These are phyloP conservation scores for Suillus brevipes DNA, from an alignment of 768 basidiomycete species.

Conservation along the genomic window DNA sequence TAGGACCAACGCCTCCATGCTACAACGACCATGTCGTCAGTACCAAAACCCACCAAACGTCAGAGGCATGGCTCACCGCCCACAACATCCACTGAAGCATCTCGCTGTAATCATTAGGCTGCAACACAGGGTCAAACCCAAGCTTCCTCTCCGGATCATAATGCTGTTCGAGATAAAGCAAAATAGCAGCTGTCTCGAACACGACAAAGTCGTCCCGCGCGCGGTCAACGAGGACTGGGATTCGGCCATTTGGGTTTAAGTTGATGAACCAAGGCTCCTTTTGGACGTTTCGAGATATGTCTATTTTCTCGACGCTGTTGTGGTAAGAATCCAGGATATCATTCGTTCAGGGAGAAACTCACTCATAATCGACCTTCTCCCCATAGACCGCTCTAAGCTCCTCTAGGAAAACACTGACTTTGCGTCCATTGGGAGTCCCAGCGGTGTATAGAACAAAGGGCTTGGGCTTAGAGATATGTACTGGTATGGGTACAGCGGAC, in stretches of 20 bases:
- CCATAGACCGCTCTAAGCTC: conserved; percentile 52
- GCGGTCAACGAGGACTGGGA: conserved; percentile 37
- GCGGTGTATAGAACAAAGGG: conserved; percentile 50
- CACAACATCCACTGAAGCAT: conserved; percentile 52
- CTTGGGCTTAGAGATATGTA: conserved; percentile 24
- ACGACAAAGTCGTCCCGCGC: conserved; percentile 32
- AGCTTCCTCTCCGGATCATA: conserved; percentile 46
- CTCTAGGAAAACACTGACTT: conserved; percentile 57
- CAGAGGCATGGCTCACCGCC: conserved; percentile 19
- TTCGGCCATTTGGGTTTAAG: conserved; percentile 43
- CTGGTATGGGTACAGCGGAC: conserved; percentile 9
- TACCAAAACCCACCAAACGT: neutral
- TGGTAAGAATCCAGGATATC: neutral
- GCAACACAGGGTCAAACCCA: conserved; percentile 34
- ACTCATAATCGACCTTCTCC: conserved; percentile 35
- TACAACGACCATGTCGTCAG: neutral
- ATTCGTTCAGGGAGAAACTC: conserved; percentile 6
- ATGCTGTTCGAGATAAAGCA: conserved; percentile 43
- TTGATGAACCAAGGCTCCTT: conserved; percentile 39
- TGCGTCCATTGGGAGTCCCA: conserved; percentile 56
- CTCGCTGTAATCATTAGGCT: conserved; percentile 37
- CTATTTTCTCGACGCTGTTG: conserved; percentile 21
- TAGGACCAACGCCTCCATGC: conserved; percentile 38
- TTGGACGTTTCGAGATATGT: conserved; percentile 18
- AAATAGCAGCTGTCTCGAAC: conserved; percentile 48